Percentiles rank a stretch among this genome's conserved stretches.
Conservation (phyloP, 2,329 filamentous ascomycete species). For the Clonostachys chloroleuca region DNA sequence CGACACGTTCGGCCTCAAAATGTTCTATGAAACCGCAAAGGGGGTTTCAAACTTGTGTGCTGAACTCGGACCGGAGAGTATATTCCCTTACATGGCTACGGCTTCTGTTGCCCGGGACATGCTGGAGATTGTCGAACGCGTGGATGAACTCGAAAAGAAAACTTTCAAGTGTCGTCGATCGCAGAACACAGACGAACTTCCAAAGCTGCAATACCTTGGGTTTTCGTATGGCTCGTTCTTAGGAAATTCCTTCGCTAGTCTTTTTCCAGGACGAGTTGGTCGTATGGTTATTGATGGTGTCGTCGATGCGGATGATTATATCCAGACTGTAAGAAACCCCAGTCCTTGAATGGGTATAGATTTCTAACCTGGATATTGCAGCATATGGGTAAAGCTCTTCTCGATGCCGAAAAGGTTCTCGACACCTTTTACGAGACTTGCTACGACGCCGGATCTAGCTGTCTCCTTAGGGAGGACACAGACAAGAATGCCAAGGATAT, state of each 20-base stretch:
- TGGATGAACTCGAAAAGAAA: constrained; percentile 22
- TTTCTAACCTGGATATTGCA: background rate
- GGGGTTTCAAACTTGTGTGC: background rate
- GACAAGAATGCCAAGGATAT: constrained; percentile 15
- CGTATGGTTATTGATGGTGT: constrained; percentile 35
- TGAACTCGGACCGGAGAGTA: background rate
- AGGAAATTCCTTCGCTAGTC: constrained; percentile 25
- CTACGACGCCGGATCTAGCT: constrained; percentile 14
- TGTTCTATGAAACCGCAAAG: background rate
- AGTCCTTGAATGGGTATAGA: too few species aligned
- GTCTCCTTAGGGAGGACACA: background rate
- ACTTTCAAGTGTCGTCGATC: too few species aligned
- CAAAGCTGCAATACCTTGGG: constrained; percentile 39
- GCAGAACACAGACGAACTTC: background rate
- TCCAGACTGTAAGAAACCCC: background rate
- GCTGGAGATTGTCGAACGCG: constrained; percentile 30
- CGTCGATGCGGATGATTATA: constrained; percentile 27
- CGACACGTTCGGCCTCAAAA: too few species aligned
- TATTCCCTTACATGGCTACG: constrained; percentile 21
- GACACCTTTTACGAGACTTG: constrained; percentile 27
- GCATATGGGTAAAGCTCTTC: constrained; percentile 20
- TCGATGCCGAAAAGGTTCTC: constrained; percentile 27
- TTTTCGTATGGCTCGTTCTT: constrained; percentile 39
- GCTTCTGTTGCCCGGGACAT: constrained; percentile 34
- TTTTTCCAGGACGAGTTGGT: constrained; percentile 28